phyloP scores from a whole-genome alignment of 2,329 filamentous ascomycete genomes.

The Aspergillus fumigatus region DNA sequence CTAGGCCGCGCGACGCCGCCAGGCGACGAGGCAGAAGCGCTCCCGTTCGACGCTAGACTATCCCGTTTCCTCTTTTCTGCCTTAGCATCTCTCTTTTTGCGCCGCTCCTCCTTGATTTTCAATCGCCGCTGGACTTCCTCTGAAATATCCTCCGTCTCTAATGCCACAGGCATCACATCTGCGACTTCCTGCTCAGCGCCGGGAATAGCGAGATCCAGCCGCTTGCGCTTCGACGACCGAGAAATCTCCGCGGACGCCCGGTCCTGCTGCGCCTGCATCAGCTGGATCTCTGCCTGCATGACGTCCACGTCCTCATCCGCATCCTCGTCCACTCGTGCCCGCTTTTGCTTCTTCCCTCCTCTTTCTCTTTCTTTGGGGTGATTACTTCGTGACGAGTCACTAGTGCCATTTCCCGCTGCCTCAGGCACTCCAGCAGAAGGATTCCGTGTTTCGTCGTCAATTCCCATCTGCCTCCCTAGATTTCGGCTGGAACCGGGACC shows the following conservation, averaged over 20 bases:
- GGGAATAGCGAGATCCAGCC: constrained; percentile 13
- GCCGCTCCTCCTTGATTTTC: constrained; percentile 39
- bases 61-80: constrained; percentile 39
- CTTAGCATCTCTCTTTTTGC: constrained; percentile 27
- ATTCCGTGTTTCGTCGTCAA: neutral
- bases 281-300: neutral
- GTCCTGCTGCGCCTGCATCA: neutral
- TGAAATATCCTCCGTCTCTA: constrained; percentile 43
- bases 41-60: constrained; percentile 28
- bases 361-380: constrained; percentile 7
- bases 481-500: neutral
- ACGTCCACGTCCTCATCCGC: constrained; percentile 11
- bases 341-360: constrained; percentile 11
- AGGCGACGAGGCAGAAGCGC: constrained; percentile 12
- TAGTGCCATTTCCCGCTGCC: neutral
- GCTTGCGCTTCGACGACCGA: constrained; percentile 20
- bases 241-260: neutral
- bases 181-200: constrained; percentile 22
- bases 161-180: constrained; percentile 18
- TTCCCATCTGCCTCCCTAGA: neutral
- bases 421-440: neutral
- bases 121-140: constrained; percentile 43
- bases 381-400: neutral
- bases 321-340: constrained; percentile 12
- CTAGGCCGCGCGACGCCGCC: constrained; percentile 7